These are phyloP conservation scores for Malus hybrid DNA, from an alignment of 331 rosid species.

Conservation along the genomic window DNA sequence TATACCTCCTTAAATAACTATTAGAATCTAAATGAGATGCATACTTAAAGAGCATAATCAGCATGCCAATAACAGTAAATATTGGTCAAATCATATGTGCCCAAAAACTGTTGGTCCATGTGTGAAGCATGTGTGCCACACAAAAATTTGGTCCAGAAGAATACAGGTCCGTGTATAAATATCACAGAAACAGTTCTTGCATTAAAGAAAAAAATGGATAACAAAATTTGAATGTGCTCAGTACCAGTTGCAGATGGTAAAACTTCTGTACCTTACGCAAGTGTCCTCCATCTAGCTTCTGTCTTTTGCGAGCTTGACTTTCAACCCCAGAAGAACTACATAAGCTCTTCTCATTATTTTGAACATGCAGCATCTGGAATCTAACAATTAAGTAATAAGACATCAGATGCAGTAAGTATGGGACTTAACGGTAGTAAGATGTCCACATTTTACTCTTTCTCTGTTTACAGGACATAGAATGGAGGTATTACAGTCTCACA, in stretches of 20 bases:
- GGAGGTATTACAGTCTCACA: background rate
- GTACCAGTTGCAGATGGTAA: background rate
- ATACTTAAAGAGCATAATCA: too few species aligned
- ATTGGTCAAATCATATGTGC: too few species aligned
- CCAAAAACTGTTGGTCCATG: too few species aligned
- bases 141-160: too few species aligned
- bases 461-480: background rate
- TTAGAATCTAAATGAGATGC: too few species aligned
- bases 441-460: background rate
- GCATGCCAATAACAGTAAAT: too few species aligned
- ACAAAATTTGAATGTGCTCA: background rate
- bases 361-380: conserved; percentile 43
- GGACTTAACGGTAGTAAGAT: background rate
- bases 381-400: conserved; percentile 35
- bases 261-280: conserved; percentile 51
- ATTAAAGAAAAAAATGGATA: too few species aligned
- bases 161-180: too few species aligned
- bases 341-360: conserved; percentile 43
- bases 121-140: too few species aligned
- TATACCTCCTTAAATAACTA: too few species aligned
- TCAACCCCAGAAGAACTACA: conserved; percentile 48
- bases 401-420: background rate
- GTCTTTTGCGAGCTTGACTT: conserved; percentile 85
- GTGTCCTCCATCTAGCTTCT: conserved; percentile 80
- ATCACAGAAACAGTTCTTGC: too few species aligned